These are phyloP conservation scores for Kockiozyma suomiensis DNA, from an alignment of 805 yeast genomes.

Conservation along the genomic window DNA sequence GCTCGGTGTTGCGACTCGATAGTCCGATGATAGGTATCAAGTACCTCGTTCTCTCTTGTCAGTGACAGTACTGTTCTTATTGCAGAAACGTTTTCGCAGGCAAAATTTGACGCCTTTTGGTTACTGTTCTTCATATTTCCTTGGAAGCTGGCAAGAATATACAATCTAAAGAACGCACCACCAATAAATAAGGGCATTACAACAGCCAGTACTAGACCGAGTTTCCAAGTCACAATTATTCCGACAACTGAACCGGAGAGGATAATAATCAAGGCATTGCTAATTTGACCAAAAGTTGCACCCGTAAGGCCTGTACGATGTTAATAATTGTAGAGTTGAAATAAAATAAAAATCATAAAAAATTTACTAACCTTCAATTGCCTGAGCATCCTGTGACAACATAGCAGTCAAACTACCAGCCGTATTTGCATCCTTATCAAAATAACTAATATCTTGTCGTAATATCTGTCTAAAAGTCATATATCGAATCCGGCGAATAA, in stretches of 20 bases:
- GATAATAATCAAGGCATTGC: slow-evolving; percentile 46
- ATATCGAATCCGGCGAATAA: slow-evolving; percentile 43
- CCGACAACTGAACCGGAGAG: slow-evolving; percentile 40
- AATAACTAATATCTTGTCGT: slow-evolving; percentile 45
- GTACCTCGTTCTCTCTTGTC: slow-evolving; percentile 47
- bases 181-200: slow-evolving; percentile 44
- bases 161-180: slow-evolving; percentile 46
- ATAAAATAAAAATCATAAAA: not conserved
- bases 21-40: slow-evolving; percentile 37
- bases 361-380: slow-evolving; percentile 34
- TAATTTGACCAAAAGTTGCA: slow-evolving; percentile 39
- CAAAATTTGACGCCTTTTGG: slow-evolving; percentile 35
- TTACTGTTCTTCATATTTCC: slow-evolving; percentile 21
- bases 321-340: slow-evolving; percentile 4
- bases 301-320: slow-evolving; percentile 37
- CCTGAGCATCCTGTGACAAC: slow-evolving; percentile 47
- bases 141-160: slow-evolving; percentile 42
- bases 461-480: slow-evolving; percentile 42
- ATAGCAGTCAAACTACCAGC: slow-evolving; percentile 46
- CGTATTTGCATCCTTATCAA: slow-evolving; percentile 43
- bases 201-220: slow-evolving; percentile 48
- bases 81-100: slow-evolving; percentile 47
- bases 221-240: slow-evolving; percentile 46
- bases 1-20: slow-evolving; percentile 20
- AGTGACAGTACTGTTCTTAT: slow-evolving; percentile 45